Evolutionary conservation across 805 yeast genomes (phyloP), one percentile per base, ranked within the genome.

Genomic region (Candida tibetensis): DNA sequence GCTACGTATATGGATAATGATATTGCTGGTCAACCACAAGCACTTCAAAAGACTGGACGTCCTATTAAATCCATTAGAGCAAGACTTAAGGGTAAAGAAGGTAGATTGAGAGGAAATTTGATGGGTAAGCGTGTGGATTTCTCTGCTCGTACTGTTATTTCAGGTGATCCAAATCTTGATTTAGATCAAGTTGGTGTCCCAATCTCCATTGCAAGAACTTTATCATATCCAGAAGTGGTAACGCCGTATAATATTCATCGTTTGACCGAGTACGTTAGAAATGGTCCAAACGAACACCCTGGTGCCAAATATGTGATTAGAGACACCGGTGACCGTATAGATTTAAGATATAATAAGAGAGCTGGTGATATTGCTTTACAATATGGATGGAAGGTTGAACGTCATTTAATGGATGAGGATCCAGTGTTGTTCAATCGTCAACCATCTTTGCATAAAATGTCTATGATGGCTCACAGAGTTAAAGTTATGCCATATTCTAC

Each of bases 41-140:
- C 99, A 23, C 76, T 93, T 46, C 99, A 93, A 60, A 93, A 93
- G 66, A 87, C 97, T 41, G 99, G 99, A 41, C 85, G 99, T 67
- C 99, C 99, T 2, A 95, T 93, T 50, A 93, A 93, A 63, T 88
- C 97, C 31, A 93, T 93, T 54, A 82, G 99, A 70, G 98, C 99
- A n/a, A 90, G 99, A 72, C 76, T 93, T 54, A 93, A 93, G 83
- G 99, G 99, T 72, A 93, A 93, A 56, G 99, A 93, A 71, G 99
- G 99, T 45, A 90, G 99, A 72, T 80, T 93, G 47, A 83, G 99
- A 77, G 98, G 98, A 59, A 93, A 93, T 58, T 72, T 93, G 56
- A 93, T 93, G 99, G 99, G 99, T 66, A 93, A 93, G 76, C 93
- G 99, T 77, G 99, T 93, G 42, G 97, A 93, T 64, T 93, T 89